Evolutionary conservation across 2,329 filamentous ascomycete species (phyloP).

Genomic region (Cadophora sp.): DNA sequence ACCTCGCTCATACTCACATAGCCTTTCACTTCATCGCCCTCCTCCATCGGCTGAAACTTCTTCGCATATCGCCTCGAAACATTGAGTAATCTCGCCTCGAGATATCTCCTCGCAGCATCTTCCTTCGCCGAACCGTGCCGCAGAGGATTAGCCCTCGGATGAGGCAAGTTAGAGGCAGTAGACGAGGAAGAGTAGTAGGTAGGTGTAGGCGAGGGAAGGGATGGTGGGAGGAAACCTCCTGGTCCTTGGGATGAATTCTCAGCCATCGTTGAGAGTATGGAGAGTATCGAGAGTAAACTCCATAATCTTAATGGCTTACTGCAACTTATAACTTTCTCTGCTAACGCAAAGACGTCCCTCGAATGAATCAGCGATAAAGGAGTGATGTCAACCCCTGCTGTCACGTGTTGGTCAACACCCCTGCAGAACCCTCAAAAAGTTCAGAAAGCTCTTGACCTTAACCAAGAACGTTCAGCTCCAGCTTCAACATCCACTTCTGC

Average conservation of each 20-base stretch:
- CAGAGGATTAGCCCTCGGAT: slow-evolving; percentile 59
- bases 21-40: slow-evolving; percentile 62
- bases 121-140: slow-evolving; percentile 65
- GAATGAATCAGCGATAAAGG: slow-evolving; percentile 1
- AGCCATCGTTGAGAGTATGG: slow-evolving; percentile 12
- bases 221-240: slow-evolving; percentile 54
- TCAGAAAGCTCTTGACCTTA: background rate
- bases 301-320: background rate
- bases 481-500: background rate
- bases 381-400: slow-evolving; percentile 3
- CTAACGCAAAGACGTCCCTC: background rate
- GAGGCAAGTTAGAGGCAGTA: slow-evolving; percentile 54
- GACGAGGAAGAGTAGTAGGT: slow-evolving; percentile 51
- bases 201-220: slow-evolving; percentile 60
- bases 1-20: slow-evolving; percentile 63
- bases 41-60: slow-evolving; percentile 59
- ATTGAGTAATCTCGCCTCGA: slow-evolving; percentile 59
- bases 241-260: slow-evolving; percentile 22
- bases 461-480: background rate
- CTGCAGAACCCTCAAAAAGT: background rate
- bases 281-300: background rate
- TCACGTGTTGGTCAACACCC: background rate
- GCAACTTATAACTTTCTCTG: background rate
- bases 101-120: slow-evolving; percentile 63
- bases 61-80: slow-evolving; percentile 66